Percentiles rank a stretch among this genome's conserved stretches.
Conservation (phyloP, 495 filamentous ascomycete species). For the Niebla homalea region DNA sequence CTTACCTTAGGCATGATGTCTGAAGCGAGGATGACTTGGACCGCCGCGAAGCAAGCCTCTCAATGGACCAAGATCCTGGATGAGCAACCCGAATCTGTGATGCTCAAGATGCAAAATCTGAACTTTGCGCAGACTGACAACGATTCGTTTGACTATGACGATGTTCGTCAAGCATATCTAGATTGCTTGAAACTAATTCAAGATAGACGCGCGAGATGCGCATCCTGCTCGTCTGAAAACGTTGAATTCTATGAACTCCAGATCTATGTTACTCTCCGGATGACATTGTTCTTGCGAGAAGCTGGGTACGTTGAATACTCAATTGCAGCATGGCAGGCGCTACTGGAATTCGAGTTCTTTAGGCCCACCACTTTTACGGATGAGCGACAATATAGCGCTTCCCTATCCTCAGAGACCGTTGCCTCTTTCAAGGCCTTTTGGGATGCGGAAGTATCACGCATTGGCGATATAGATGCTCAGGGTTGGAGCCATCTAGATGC, state of each 20-base stretch:
- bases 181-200: conserved; percentile 40
- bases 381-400: background rate
- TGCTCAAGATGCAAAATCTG: conserved; percentile 61
- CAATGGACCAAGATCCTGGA: conserved; percentile 52
- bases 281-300: conserved; percentile 62
- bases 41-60: conserved; percentile 40
- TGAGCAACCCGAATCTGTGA: conserved; percentile 42
- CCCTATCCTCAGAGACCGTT: conserved; percentile 14
- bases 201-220: conserved; percentile 12
- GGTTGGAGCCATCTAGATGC: conserved; percentile 53
- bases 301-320: conserved; percentile 70
- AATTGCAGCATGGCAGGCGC: conserved; percentile 68
- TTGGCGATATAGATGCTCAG: conserved; percentile 58
- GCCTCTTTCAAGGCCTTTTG: conserved; percentile 61
- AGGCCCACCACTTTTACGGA: conserved; percentile 24
- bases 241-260: conserved; percentile 33
- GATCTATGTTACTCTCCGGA: conserved; percentile 59
- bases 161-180: conserved; percentile 40
- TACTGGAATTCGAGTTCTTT: conserved; percentile 62
- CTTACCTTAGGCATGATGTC: conserved; percentile 56
- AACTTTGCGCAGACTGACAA: conserved; percentile 63
- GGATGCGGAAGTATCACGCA: conserved; percentile 70
- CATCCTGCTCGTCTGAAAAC: background rate
- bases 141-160: conserved; percentile 53
- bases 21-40: conserved; percentile 63